phyloP scores from a whole-genome alignment of 208 protist genomes.

The Acanthamoeba triangularis region DNA sequence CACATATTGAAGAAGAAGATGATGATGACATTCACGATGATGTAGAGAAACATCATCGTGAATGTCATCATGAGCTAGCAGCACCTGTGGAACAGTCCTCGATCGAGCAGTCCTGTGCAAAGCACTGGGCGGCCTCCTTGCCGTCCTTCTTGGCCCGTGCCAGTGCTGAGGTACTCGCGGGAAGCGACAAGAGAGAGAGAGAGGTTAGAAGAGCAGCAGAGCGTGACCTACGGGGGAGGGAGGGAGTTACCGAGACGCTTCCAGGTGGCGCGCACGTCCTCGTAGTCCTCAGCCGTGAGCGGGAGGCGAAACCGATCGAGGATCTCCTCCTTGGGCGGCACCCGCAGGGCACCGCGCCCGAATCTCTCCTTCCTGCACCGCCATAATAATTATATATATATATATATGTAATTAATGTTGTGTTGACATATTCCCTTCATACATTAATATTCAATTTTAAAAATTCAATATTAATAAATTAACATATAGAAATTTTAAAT shows the following conservation, averaged over 20 bases:
- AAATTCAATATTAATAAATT: background rate
- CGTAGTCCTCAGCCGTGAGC: background rate
- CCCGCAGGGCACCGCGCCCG: background rate
- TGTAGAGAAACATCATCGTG: background rate
- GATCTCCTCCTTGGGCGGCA: slow-evolving; percentile 41
- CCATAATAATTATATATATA: background rate
- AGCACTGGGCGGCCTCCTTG: slow-evolving; percentile 13
- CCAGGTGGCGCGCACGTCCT: background rate
- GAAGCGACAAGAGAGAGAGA: background rate
- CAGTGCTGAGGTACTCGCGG: background rate
- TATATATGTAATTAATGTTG: no score
- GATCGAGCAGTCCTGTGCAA: slow-evolving; percentile 24
- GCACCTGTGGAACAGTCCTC: slow-evolving; percentile 14
- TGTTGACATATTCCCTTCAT: no score
- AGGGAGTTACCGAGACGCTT: background rate
- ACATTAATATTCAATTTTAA: no score
- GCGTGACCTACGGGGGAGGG: background rate
- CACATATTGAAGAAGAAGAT: no score
- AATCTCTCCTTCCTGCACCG: slow-evolving; percentile 4
- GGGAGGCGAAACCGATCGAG: background rate
- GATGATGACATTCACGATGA: no score
- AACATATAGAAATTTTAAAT: background rate
- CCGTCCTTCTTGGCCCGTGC: slow-evolving; percentile 14
- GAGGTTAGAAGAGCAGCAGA: background rate
- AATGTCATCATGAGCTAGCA: background rate